A percentile compares a stretch with the other conserved stretches of the same genome.
Conservation (phyloP, 1,139 yeast species). For the Nakaseomyces glabratus region DNA sequence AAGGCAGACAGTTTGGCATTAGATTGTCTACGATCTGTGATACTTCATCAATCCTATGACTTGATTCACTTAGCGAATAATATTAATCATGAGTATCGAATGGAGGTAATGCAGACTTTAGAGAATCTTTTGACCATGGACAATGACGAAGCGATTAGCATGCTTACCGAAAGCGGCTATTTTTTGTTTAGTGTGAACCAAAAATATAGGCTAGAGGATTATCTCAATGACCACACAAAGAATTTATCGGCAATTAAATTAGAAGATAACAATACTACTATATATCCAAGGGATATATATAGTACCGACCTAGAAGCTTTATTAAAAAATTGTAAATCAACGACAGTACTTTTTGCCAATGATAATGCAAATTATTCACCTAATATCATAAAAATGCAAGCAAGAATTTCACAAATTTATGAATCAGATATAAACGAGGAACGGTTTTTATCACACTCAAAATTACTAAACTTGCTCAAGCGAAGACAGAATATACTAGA, state of each 20-base stretch:
- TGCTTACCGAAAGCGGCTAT: constrained; percentile 3
- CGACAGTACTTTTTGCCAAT: not conserved
- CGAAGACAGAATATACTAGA: not conserved
- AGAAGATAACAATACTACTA: not conserved
- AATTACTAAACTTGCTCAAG: not conserved
- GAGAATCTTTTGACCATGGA: constrained; percentile 1
- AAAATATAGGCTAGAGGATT: constrained; percentile 4
- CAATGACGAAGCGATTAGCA: constrained; percentile 4
- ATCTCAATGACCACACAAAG: not conserved
- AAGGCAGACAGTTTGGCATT: constrained; percentile 3
- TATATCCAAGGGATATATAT: not conserved
- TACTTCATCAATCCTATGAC: constrained; percentile 1
- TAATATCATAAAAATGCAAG: not conserved
- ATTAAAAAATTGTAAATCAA: constrained; percentile 18
- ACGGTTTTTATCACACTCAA: not conserved
- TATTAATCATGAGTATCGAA: constrained; percentile 1
- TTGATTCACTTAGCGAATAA: not conserved
- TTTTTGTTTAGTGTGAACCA: constrained; percentile 4
- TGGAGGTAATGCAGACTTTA: not conserved
- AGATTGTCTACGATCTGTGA: constrained; percentile 3
- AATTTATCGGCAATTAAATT: not conserved
- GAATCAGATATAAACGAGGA: constrained; percentile 3
- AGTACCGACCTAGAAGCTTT: not conserved
- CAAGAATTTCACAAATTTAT: not conserved
- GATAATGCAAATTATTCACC: constrained; percentile 1